A percentile compares a stretch with the other conserved stretches of the same genome.
phyloP scores from a whole-genome alignment of 2,329 filamentous ascomycete species.

The Tolypocladium inflatum region DNA sequence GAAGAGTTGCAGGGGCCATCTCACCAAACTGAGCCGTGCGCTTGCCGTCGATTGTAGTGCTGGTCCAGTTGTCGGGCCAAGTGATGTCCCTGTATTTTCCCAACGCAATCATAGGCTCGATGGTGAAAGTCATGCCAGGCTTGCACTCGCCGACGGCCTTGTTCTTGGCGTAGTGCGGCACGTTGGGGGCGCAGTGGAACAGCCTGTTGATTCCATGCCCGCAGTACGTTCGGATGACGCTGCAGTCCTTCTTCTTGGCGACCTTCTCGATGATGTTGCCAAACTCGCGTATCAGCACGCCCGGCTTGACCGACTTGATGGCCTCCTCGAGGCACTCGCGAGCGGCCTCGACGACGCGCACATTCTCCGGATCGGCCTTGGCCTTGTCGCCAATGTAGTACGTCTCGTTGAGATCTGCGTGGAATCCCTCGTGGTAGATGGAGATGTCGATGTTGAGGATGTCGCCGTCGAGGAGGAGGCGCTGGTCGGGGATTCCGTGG shows the following conservation, averaged over 20 bases:
- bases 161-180: conserved; percentile 97
- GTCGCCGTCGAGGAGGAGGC: conserved; percentile 80
- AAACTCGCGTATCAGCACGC: conserved; percentile 84
- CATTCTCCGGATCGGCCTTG: conserved; percentile 71
- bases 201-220: conserved; percentile 90
- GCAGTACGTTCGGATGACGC: conserved; percentile 91
- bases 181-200: conserved; percentile 89
- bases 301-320: conserved; percentile 87
- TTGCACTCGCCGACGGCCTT: conserved; percentile 93
- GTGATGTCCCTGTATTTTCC: conserved; percentile 88
- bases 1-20: conserved; percentile 15
- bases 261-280: conserved; percentile 94
- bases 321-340: conserved; percentile 84
- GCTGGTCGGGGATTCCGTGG: conserved; percentile 93
- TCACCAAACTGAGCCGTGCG: conserved; percentile 85
- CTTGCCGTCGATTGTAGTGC: conserved; percentile 82
- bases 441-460: conserved; percentile 97
- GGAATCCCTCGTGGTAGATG: conserved; percentile 88
- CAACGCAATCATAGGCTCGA: conserved; percentile 95
- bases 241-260: conserved; percentile 76
- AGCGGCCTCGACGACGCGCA: conserved; percentile 83
- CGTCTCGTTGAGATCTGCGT: conserved; percentile 95
- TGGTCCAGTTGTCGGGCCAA: conserved; percentile 99
- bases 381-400: conserved; percentile 95
- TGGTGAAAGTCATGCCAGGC: conserved; percentile 96